phyloP scores from a whole-genome alignment of 75 land plant genomes.

The Sequoia sempervirens region DNA sequence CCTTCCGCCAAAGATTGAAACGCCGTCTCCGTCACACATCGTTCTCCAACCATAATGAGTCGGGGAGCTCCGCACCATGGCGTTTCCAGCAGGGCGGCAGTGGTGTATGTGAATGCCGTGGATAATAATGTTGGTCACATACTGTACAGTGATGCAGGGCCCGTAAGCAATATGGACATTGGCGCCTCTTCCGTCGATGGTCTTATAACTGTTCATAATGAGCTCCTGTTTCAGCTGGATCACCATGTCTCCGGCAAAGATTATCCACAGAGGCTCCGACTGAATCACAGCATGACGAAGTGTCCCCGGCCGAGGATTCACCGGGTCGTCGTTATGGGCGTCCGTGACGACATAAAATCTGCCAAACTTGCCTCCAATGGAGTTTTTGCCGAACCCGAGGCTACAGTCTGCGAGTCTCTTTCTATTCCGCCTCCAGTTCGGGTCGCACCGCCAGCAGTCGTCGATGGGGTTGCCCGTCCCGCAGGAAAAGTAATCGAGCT shows the following conservation, averaged over 20 bases:
- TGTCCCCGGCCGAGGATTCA: constrained; percentile 57
- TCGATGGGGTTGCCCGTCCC: constrained; percentile 64
- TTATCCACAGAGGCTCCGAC: constrained; percentile 61
- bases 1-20: constrained; percentile 30
- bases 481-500: constrained; percentile 9
- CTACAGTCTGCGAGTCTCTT: constrained; percentile 60
- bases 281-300: constrained; percentile 55
- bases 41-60: constrained; percentile 39
- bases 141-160: constrained; percentile 47
- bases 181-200: constrained; percentile 58
- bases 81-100: constrained; percentile 46
- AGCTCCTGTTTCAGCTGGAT: constrained; percentile 61
- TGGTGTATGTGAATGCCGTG: constrained; percentile 53
- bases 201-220: constrained; percentile 65
- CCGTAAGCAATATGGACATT: constrained; percentile 56
- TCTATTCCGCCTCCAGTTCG: constrained; percentile 46
- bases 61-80: constrained; percentile 41
- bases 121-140: constrained; percentile 43
- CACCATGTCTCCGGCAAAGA: constrained; percentile 55
- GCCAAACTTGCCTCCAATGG: constrained; percentile 62
- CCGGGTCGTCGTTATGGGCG: constrained; percentile 40
- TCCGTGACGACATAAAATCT: constrained; percentile 53
- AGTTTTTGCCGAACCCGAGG: constrained; percentile 55
- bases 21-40: constrained; percentile 40
- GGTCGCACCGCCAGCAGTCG: constrained; percentile 72